These are phyloP conservation scores for Leishmania mexicana DNA, from an alignment of 208 protist species.

Conservation along the genomic window DNA sequence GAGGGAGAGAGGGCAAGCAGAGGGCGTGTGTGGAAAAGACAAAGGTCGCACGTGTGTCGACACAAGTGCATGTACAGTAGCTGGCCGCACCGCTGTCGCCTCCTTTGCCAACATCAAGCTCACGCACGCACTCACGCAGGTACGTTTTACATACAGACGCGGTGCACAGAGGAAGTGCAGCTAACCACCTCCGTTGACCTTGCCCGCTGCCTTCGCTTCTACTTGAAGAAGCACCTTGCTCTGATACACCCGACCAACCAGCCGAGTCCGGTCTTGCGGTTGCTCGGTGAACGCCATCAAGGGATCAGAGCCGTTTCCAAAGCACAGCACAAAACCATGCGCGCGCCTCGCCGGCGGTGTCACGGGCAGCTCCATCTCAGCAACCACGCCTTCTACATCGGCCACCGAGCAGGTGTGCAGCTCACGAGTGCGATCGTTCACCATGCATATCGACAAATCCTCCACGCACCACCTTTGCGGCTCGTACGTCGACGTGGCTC, in stretches of 20 bases:
- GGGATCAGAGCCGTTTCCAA: constrained; percentile 2
- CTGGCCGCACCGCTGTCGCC: background rate
- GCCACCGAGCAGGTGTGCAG: constrained; percentile 4
- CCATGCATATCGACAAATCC: constrained; percentile 7
- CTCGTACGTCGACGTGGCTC: constrained; percentile 9
- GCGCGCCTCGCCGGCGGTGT: constrained; percentile 5
- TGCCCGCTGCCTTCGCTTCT: background rate
- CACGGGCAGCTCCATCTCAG: constrained; percentile 24
- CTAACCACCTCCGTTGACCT: background rate
- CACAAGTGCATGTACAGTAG: background rate
- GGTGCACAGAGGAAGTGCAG: background rate
- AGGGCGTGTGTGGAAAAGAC: background rate
- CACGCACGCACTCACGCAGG: too few relatives aligned
- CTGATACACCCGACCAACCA: constrained; percentile 23
- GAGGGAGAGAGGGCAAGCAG: background rate
- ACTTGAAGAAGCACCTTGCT: constrained; percentile 18
- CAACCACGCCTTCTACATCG: constrained; percentile 7
- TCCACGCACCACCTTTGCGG: constrained; percentile 17
- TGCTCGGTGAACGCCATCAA: constrained; percentile 22
- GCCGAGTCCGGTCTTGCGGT: constrained; percentile 8
- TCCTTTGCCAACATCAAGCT: background rate
- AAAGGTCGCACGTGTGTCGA: background rate
- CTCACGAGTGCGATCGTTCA: background rate
- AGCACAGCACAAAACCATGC: constrained; percentile 19
- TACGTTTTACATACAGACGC: background rate